phyloP scores from a whole-genome alignment of 352 stramenopile genomes.

The Phytophthora sp. region DNA sequence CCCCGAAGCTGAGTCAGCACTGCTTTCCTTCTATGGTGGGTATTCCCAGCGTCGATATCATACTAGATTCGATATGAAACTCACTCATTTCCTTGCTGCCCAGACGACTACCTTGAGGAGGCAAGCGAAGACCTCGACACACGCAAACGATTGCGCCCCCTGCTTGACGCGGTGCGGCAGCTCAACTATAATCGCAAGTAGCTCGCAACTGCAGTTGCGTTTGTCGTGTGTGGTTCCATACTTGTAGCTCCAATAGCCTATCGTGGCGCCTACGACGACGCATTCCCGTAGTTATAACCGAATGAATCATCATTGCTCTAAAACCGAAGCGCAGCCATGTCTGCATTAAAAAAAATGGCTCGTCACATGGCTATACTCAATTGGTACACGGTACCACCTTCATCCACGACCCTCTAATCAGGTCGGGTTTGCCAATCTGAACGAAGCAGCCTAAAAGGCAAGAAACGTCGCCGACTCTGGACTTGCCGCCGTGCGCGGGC shows the following conservation, averaged over 20 bases:
- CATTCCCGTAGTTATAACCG: constrained; percentile 1
- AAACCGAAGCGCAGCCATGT: too few species aligned
- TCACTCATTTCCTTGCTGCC: neutral
- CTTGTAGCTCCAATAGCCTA: too few species aligned
- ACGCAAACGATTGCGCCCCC: constrained; percentile 74
- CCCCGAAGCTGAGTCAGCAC: constrained; percentile 56
- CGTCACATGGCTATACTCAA: constrained; percentile 23
- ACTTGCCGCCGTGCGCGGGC: constrained; percentile 12
- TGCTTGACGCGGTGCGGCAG: constrained; percentile 66
- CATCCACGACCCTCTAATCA: constrained; percentile 10
- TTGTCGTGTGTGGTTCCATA: too few species aligned
- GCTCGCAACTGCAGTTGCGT: neutral
- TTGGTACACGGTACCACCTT: constrained; percentile 9
- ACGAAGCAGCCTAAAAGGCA: constrained; percentile 14
- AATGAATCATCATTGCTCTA: neutral
- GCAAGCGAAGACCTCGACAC: constrained; percentile 63
- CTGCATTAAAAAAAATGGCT: constrained; percentile 24
- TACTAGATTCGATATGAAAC: too few species aligned
- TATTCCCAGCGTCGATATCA: neutral
- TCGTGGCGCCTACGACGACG: too few species aligned
- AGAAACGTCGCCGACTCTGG: constrained; percentile 10
- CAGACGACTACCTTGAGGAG: constrained; percentile 79
- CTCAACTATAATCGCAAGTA: constrained; percentile 41
- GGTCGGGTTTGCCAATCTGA: constrained; percentile 24
- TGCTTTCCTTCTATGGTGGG: constrained; percentile 64